Percentiles rank a stretch among this genome's conserved stretches.
phyloP scores from a whole-genome alignment of 1,284 basidiomycete species.

The Sporisorium graminicola region DNA sequence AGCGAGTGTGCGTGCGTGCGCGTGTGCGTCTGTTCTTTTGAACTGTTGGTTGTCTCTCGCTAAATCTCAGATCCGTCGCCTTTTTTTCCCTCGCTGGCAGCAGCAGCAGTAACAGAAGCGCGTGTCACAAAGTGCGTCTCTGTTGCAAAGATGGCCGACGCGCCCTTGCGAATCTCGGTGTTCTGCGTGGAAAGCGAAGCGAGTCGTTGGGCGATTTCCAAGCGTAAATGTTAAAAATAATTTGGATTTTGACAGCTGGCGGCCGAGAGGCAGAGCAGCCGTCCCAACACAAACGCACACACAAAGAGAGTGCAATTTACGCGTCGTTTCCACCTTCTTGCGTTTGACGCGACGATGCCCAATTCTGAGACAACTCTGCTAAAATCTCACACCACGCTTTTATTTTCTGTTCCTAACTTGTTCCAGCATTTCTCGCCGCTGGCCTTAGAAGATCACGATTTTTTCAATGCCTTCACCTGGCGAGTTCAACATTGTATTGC shows the following conservation, averaged over 20 bases:
- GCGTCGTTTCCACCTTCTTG: not conserved
- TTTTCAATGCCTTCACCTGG: too few species aligned
- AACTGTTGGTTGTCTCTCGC: too few species aligned
- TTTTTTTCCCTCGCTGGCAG: too few species aligned
- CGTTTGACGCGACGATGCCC: not conserved
- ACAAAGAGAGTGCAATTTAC: not conserved
- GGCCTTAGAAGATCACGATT: too few species aligned
- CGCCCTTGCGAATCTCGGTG: not conserved
- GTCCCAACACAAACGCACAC: not conserved
- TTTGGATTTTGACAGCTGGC: not conserved
- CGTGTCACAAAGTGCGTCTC: too few species aligned
- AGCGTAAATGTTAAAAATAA: not conserved
- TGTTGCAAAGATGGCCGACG: not conserved
- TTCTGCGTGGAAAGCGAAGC: not conserved
- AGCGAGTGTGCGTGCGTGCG: not conserved
- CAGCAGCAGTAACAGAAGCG: too few species aligned
- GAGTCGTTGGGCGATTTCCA: too few species aligned
- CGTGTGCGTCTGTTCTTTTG: not conserved
- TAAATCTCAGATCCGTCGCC: too few species aligned
- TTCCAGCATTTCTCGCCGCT: too few species aligned
- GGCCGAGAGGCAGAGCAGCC: not conserved
- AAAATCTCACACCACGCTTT: too few species aligned
- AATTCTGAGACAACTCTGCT: not conserved
- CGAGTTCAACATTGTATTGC: too few species aligned
- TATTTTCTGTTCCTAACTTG: too few species aligned